Percentiles rank a stretch among this genome's conserved stretches.
Evolutionary conservation across 768 basidiomycete species (phyloP).

Genomic region (Mycena sanguinolenta): DNA sequence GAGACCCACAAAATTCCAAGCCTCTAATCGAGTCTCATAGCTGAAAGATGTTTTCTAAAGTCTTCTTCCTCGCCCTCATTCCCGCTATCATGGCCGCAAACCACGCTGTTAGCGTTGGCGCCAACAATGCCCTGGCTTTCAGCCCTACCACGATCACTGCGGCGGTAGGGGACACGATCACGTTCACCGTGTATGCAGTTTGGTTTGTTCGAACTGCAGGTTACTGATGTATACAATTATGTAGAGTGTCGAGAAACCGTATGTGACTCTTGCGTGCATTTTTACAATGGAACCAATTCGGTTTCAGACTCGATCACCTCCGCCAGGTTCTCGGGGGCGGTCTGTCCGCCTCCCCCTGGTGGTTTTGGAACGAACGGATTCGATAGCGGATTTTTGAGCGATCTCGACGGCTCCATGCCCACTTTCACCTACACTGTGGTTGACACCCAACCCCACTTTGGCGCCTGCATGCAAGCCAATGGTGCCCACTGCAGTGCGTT

Average conservation of each 20-base stretch:
- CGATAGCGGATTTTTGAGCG: slow-evolving; percentile 31
- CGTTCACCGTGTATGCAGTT: slow-evolving; percentile 30
- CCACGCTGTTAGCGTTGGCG: slow-evolving; percentile 33
- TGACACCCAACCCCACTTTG: slow-evolving; percentile 36
- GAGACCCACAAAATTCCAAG: no score
- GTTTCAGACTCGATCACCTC: slow-evolving; percentile 40
- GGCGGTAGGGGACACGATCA: slow-evolving; percentile 38
- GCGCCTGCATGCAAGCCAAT: slow-evolving; percentile 40
- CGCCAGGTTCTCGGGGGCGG: slow-evolving; percentile 32
- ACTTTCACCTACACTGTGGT: slow-evolving; percentile 31
- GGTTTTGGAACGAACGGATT: slow-evolving; percentile 30
- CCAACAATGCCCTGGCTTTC: slow-evolving; percentile 34
- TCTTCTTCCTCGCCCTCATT: slow-evolving; percentile 29
- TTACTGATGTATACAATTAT: not conserved
- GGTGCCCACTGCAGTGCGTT: no score
- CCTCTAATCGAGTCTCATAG: no score
- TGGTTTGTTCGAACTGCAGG: not conserved
- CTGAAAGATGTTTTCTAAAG: slow-evolving; percentile 23
- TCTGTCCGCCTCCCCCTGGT: slow-evolving; percentile 39
- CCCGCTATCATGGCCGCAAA: slow-evolving; percentile 31
- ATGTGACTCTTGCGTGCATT: not conserved
- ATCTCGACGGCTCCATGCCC: slow-evolving; percentile 34
- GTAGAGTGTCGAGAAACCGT: slow-evolving; percentile 33
- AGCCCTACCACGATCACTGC: slow-evolving; percentile 30
- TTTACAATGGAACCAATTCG: no score